Evolutionary conservation across 2,329 filamentous ascomycete species (phyloP), one percentile per base, ranked within the genome.

Genomic region (Neofusicoccum cordaticola): DNA sequence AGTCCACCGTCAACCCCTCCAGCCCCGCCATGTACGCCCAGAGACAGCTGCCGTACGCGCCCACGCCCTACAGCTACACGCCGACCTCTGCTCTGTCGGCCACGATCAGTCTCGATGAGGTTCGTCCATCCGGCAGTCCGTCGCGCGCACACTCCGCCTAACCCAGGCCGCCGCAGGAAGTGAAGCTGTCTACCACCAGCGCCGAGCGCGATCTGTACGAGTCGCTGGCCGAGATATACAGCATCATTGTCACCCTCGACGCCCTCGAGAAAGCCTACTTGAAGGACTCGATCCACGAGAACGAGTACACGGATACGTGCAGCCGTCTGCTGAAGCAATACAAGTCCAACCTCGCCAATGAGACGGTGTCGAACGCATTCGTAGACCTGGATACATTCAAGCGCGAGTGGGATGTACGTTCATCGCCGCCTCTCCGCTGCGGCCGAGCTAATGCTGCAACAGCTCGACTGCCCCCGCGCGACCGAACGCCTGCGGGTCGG

Each of bases 211-310:
- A 99, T 75, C 84, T 98, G 1, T 92, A 97, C 77, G 95, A 98
- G 74, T 98, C 95, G 1, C 87, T 99, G 13, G 95, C 94, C 63
- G 95, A 99, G 79, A 89, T 99, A 27, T 99, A 98, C 79, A 97
- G 93, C 80, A 98, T 99, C 69, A 94, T 99, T 42, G 86, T 97
- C 67, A 98, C 95, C 0, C 83, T 99, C 2, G 95, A 99, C 75
- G 93, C 96, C 68, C 86, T 99, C 1, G 95, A 99, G 74, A 97
- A 96, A 77, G 96, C 94, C 0, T 99, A 97, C 74, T 86, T 99
- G 44, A 96, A 97, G 74, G 95, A 99, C 82, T 94, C 93, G 22
- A 90, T 99, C 58, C 87, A 90, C 5, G 95, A 98, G 78, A 84
- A 85, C 61, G 94, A 97, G 72, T 99, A 99, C 77, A 96, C 93